Conservation (phyloP, 2,329 filamentous ascomycete genomes). For the Fusarium miscanthi region DNA sequence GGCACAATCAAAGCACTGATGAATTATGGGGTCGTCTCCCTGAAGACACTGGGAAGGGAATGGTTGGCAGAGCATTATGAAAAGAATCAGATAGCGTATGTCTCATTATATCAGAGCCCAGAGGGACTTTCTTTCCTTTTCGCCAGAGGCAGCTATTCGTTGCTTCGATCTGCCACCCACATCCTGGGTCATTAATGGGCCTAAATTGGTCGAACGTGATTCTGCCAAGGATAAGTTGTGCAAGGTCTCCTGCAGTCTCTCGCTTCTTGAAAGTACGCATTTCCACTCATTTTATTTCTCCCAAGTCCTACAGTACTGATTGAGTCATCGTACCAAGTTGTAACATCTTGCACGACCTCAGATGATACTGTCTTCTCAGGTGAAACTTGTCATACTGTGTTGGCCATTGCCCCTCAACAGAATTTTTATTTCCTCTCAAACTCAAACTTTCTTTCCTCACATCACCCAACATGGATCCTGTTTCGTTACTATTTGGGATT, state of each 20-base stretch:
- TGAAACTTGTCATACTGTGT: not conserved
- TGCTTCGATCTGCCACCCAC: too few relatives aligned
- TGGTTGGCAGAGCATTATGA: not conserved
- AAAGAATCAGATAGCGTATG: too few relatives aligned
- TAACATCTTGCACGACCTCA: not conserved
- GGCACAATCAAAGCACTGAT: slow-evolving; percentile 23
- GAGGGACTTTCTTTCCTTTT: too few relatives aligned
- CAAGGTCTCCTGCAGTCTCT: not conserved
- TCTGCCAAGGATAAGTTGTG: not conserved
- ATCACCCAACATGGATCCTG: not conserved
- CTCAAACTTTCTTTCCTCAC: fast-evolving
- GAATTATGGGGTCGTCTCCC: slow-evolving; percentile 6
- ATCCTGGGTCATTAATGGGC: too few relatives aligned
- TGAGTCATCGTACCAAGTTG: too few relatives aligned
- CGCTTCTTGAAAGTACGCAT: not conserved
- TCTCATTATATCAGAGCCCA: not conserved
- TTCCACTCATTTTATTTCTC: not conserved
- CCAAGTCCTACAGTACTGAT: too few relatives aligned
- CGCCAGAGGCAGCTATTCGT: too few relatives aligned
- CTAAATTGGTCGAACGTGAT: not conserved
- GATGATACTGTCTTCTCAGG: too few relatives aligned
- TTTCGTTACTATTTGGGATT: not conserved
- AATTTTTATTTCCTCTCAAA: not conserved
- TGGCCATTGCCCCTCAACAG: not conserved
- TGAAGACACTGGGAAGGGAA: not conserved